phyloP scores from a whole-genome alignment of 2,329 filamentous ascomycete species.

The Aspergillus fumigatus region DNA sequence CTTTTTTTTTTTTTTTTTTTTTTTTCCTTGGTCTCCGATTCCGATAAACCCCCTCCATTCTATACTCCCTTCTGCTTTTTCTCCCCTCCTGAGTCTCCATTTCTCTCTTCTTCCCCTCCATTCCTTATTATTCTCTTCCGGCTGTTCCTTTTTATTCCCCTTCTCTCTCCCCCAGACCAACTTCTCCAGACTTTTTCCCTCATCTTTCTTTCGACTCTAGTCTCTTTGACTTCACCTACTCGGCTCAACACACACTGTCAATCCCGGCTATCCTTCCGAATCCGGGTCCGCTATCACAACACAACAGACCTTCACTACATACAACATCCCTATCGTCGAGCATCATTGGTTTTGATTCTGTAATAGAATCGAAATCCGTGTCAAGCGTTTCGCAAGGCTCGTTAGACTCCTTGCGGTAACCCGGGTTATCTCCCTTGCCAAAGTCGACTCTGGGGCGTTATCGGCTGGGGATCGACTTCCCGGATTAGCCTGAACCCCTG shows the following conservation, averaged over 20 bases:
- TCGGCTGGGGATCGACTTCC: conserved; percentile 26
- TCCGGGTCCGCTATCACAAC: neutral
- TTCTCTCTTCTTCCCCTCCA: conserved; percentile 22
- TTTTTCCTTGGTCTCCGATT: conserved; percentile 20
- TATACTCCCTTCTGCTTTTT: conserved; percentile 13
- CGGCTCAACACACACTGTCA: conserved; percentile 5
- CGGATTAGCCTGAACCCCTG: conserved; percentile 20
- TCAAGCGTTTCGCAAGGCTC: conserved; percentile 1
- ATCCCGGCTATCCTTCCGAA: conserved; percentile 16
- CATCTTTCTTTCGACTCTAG: conserved; percentile 13
- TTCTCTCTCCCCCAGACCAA: conserved; percentile 23
- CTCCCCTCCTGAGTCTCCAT: conserved; percentile 23
- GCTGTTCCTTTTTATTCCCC: conserved; percentile 26
- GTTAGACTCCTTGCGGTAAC: conserved; percentile 14
- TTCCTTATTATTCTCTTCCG: conserved; percentile 14
- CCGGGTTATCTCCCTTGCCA: conserved; percentile 9
- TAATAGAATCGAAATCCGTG: neutral
- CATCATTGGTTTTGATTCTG: neutral
- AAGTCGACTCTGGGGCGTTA: conserved; percentile 12
- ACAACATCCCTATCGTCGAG: neutral
- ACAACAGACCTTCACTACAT: conserved; percentile 8
- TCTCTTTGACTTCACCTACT: conserved; percentile 14
- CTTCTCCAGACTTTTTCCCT: conserved; percentile 23
- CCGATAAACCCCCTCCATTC: conserved; percentile 20
- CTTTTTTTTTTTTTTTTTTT: conserved; percentile 14